Base-by-base conservation (phyloP, 345 rosid species). In the Garcia nutans region DNA sequence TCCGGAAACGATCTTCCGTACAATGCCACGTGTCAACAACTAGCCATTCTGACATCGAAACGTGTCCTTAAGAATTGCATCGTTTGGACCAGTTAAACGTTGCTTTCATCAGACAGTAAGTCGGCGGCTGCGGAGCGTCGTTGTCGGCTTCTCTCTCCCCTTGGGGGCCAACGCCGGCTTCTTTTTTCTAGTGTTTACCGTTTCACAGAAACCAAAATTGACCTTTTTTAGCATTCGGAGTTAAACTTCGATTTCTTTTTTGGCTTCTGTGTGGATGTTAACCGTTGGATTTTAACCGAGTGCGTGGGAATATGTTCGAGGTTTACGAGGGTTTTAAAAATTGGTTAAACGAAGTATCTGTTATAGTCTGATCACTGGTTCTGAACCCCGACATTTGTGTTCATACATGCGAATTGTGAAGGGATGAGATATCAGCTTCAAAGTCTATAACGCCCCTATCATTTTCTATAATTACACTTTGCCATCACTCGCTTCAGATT, bases 91-190 rank as follows among this genome's bases (percentile, higher is more conserved):
- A 23, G 80, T 87, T 78, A 77, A 33, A 76, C 74, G 82, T 90
- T 85, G 78, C 87, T 90, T 74, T 88, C 88, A 61, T 19, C 63
- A 28, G 75, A 81, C 88, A 62, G 81, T 78, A 84, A 79, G 85
- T 85, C 91, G 88, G 88, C 91, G 81, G 84, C 85, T 87, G 80
- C 86, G 86, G 85, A 86, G 87, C 79, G 31, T 87, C 81, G 9
- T 71, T 84, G 90, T 90, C 87, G 75, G 75, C 82, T 70, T 65
- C 80, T 72, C 15, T 47, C 73, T 31, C 28, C 65, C 73, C 77
- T 74, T 68, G 76, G 83, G 81, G 76, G 72, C 73, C 28, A 77
- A 77, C 78, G 79, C 60, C 76, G 78, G 72, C 75, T 61, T 42
- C 68, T 71, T 31, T 31, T 64, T 11, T 41, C 74, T 57, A 41